Evolutionary conservation across 2,329 filamentous ascomycete species (phyloP).

Genomic region (Malbranchea cinnamomea): DNA sequence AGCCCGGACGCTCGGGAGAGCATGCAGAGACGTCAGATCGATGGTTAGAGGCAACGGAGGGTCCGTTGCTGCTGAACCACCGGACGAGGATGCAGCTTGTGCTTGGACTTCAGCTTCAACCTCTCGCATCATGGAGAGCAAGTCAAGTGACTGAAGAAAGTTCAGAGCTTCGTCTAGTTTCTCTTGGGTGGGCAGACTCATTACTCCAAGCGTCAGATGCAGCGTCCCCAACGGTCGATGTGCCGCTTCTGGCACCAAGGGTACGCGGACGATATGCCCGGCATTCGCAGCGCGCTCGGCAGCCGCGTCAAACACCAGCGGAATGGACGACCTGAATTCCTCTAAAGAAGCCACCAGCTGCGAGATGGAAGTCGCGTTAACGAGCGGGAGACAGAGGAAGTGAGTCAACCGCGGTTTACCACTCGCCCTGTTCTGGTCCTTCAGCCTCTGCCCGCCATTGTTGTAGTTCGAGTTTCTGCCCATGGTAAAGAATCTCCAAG

Average conservation of each 20-base stretch:
- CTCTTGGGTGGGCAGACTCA: slow-evolving; percentile 49
- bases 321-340: slow-evolving; percentile 46
- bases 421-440: slow-evolving; percentile 6
- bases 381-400: slow-evolving; percentile 42
- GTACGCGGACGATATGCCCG: slow-evolving; percentile 21
- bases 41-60: slow-evolving; percentile 23
- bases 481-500: no score
- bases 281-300: slow-evolving; percentile 7
- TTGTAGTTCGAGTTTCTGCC: slow-evolving; percentile 1
- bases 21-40: slow-evolving; percentile 28
- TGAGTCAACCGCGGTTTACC: slow-evolving; percentile 24
- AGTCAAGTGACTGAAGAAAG: slow-evolving; percentile 32
- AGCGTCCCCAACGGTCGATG: slow-evolving; percentile 65
- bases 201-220: slow-evolving; percentile 76
- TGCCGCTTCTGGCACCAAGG: slow-evolving; percentile 47
- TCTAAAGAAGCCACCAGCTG: slow-evolving; percentile 51
- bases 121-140: slow-evolving; percentile 23
- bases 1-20: slow-evolving; percentile 20
- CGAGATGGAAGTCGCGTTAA: slow-evolving; percentile 43
- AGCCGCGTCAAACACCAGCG: slow-evolving; percentile 8
- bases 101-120: slow-evolving; percentile 13
- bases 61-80: background rate
- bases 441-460: background rate
- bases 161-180: slow-evolving; percentile 32
- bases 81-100: background rate